phyloP scores from a whole-genome alignment of 78 protist genomes.

The Dictyostelium capitatum region DNA sequence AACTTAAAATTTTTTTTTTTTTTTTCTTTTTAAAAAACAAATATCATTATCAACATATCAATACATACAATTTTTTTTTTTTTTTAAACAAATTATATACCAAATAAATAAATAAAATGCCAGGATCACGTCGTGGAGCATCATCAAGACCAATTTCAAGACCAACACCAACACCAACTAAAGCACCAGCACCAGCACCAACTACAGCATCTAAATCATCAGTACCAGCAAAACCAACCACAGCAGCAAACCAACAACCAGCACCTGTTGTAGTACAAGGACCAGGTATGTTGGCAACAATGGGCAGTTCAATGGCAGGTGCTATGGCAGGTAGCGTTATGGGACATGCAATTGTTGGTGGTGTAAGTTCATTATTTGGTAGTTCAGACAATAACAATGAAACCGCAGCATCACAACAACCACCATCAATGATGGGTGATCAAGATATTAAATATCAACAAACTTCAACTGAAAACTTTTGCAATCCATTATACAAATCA shows the following conservation, averaged over 20 bases:
- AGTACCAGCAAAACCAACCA: background rate
- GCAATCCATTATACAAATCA: conserved; percentile 69
- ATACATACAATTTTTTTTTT: conserved; percentile 5
- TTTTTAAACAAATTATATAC: background rate
- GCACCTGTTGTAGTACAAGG: conserved; percentile 78
- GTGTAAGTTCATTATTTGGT: conserved; percentile 49
- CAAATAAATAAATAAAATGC: conserved; percentile 36
- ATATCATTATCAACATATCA: background rate
- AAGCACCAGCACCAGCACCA: background rate
- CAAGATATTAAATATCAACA: background rate
- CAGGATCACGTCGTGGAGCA: conserved; percentile 72
- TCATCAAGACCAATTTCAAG: conserved; percentile 28
- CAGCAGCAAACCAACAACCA: background rate
- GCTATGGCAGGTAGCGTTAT: conserved; percentile 68
- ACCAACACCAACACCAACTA: conserved; percentile 21
- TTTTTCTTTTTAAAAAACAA: background rate
- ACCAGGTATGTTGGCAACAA: conserved; percentile 76
- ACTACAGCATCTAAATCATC: conserved; percentile 42
- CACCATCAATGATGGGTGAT: background rate
- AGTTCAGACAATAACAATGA: conserved; percentile 4
- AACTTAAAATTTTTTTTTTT: background rate
- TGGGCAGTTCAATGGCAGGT: conserved; percentile 74
- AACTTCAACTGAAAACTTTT: background rate
- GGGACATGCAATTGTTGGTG: conserved; percentile 74
- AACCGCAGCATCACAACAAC: background rate